Conservation (phyloP, 2,329 filamentous ascomycete species). For the Monosporascus sp. region DNA sequence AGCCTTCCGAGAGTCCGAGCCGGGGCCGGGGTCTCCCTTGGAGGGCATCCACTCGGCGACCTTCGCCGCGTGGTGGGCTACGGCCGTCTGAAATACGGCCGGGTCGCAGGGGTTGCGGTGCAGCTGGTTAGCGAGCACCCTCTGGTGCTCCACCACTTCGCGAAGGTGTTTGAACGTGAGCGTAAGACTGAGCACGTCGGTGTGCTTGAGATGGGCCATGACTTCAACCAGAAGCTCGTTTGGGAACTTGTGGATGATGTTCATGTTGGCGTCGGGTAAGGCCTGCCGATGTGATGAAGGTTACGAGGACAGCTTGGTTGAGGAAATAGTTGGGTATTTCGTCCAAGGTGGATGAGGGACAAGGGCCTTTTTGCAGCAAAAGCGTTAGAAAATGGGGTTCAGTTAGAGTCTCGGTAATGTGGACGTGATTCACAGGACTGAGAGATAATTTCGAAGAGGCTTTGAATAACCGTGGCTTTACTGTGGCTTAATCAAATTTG, state of each 20-base stretch:
- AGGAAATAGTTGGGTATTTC: too few relatives aligned
- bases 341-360: too few relatives aligned
- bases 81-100: neutral
- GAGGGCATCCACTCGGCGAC: neutral
- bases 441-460: too few relatives aligned
- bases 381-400: too few relatives aligned
- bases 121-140: neutral
- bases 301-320: too few relatives aligned
- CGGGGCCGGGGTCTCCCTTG: neutral
- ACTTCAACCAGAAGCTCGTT: neutral
- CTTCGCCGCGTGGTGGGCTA: neutral
- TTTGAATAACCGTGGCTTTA: too few relatives aligned
- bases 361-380: rapidly evolving
- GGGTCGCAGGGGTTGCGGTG: neutral
- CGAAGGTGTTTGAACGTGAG: neutral
- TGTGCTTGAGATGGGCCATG: neutral
- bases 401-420: too few relatives aligned
- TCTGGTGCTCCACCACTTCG: neutral
- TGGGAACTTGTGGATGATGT: neutral
- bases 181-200: neutral
- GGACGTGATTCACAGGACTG: too few relatives aligned
- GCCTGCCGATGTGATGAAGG: too few relatives aligned
- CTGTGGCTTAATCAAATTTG: too few relatives aligned
- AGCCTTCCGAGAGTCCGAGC: neutral
- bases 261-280: neutral